Evolutionary conservation across 305 asterid genomes (phyloP), one percentile per base, ranked within the genome.

Genomic region (Ajuga reptans): DNA sequence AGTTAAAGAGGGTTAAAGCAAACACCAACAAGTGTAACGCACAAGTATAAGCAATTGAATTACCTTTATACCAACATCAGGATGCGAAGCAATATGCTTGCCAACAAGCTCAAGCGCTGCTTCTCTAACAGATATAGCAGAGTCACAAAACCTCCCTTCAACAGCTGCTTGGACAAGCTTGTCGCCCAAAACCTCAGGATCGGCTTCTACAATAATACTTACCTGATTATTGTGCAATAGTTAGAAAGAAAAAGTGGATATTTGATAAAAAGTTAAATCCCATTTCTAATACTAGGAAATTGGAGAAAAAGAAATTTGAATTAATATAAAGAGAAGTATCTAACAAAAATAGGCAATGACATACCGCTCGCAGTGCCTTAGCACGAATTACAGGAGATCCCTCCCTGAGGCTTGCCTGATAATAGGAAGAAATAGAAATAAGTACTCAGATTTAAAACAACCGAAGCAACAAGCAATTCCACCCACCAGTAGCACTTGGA

Each of bases 41-140:
- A 34, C 14, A 9, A 60, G 68, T 66, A 79, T 37, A 68, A 54
- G 52, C 64, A 70, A 73, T 57, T 31, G 45, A 64, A 69, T 72
- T 91, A 94, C 99, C 99, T 88, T 91, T 51, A 91, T 79, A 72
- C 98, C 99, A 87, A 94, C 99, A 80, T 89, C 96, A 76, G 99
- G 98, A 77, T 94, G 93, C 12, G 99, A 89, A 75, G 99, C 98
- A 85, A 94, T 91, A 84, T 94, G 94, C 75, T 96, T 89, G 66
- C 99, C 99, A 74, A 94, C 99, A 82, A 94, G 94, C 81, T 94
- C 99, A 72, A 94, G 88, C 12, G 99, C 99, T 71, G 99, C 98
- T 86, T 94, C 99, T 85, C 99, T 85, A 39, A 83, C 99, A 37
- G 98, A 91, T 71, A 90, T 94, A 71, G 96, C 96, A 62, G 92